Evolutionary conservation across 108 stramenopile species (phyloP), one percentile per base, ranked within the genome.

Genomic region (Nitzschia sp.): DNA sequence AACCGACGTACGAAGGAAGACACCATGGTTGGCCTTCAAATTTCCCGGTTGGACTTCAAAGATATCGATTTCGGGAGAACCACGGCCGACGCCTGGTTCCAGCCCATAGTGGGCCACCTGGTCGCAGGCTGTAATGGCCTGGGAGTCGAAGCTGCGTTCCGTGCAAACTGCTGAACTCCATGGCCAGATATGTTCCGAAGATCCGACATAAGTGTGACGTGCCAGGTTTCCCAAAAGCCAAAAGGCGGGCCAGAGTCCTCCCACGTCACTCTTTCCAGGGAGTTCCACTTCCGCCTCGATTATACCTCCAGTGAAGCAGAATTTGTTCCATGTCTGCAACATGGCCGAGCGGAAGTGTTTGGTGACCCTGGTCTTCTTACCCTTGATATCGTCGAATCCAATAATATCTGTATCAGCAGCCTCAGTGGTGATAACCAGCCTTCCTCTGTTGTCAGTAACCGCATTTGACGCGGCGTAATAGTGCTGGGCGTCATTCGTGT

Each of bases 61-160:
- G 47, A 99, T 83, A 69, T 97, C 97, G 56, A 99, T 97, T 75
- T 99, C 98, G n/a, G 98, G 97, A 27, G 98, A 95, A 11, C 98
- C 98, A 11, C 98, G 83, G 25, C 98, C 98, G 1, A 83, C 68
- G 55, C 81, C 83, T 3, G 67, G 48, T 21, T 82, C 53, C 70
- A 99, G 42, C 15, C 96, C 97, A 70, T 84, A 99, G 71, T 99
- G 98, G 26, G 79, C 80, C 32, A 85, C 83, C 11, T 82, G 71
- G 32, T 81, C 67, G 71, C 98, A 99, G 0, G 79, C 98, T 27
- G 77, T 87, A 18, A 94, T 66, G 21, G 75, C 45, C 68, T 96
- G 95, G 0, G 88, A 74, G 29, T 77, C 51, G 4, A 71, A 54
- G n/a, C 76, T 66, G 38, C 79, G 82, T 42, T 72, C 64, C 0